phyloP scores from a whole-genome alignment of 306 rosid genomes.

The Hylodesmum podocarpum region DNA sequence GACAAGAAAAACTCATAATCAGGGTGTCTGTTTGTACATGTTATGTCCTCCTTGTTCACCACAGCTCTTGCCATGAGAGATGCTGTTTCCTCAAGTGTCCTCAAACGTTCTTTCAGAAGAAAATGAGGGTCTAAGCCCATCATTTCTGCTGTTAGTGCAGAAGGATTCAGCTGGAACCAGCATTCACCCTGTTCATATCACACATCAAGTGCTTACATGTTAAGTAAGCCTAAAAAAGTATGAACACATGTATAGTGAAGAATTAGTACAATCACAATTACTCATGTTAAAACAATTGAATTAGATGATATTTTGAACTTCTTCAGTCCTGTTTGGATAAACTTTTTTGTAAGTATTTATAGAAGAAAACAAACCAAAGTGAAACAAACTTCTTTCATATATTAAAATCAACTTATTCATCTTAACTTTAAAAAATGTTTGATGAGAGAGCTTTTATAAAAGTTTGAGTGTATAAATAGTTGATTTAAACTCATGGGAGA shows the following conservation, averaged over 20 bases:
- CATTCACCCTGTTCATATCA: constrained; percentile 68
- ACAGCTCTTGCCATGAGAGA: constrained; percentile 75
- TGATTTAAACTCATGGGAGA: background rate
- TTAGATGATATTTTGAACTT: background rate
- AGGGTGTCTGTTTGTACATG: constrained; percentile 60
- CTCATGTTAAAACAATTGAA: background rate
- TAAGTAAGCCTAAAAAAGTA: background rate
- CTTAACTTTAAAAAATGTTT: background rate
- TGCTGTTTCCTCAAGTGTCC: constrained; percentile 74
- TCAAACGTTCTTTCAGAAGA: constrained; percentile 55
- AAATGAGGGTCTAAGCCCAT: constrained; percentile 37
- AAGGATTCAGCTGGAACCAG: constrained; percentile 61
- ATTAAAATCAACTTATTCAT: background rate
- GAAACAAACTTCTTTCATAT: background rate
- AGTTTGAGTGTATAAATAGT: background rate
- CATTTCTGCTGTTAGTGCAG: constrained; percentile 28
- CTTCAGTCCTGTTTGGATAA: background rate
- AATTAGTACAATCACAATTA: constrained; percentile 6
- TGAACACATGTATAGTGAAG: background rate
- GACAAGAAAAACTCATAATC: constrained; percentile 82
- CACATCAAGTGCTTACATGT: background rate
- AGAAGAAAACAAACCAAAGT: background rate
- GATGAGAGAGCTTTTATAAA: background rate
- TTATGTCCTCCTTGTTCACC: constrained; percentile 53
- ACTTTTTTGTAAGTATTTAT: background rate